Conservation (phyloP, 768 basidiomycete species). For the Strobilomyces dryophilus region DNA sequence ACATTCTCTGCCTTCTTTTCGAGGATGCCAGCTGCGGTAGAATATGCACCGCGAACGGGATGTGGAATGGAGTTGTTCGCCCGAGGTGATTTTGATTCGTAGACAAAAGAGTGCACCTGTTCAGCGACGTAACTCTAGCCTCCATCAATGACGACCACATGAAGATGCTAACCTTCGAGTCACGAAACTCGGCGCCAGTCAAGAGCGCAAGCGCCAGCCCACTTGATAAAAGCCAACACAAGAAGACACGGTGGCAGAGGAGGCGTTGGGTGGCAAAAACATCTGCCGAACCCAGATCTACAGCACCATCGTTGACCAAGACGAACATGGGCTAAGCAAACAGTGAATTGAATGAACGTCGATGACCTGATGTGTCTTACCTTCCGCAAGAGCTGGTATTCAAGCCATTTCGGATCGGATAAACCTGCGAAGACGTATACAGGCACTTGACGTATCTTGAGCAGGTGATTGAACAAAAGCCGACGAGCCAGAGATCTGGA, state of each 20-base stretch:
- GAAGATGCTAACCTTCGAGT: conserved; percentile 49
- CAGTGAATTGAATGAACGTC: conserved; percentile 7
- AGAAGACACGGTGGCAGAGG: conserved; percentile 46
- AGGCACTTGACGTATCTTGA: conserved; percentile 33
- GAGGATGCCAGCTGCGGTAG: conserved; percentile 12
- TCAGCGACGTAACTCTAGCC: background rate
- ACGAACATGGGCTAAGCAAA: conserved; percentile 62
- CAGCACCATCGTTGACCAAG: conserved; percentile 52
- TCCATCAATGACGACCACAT: background rate
- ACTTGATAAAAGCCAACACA: conserved; percentile 45
- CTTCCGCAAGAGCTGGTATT: conserved; percentile 40
- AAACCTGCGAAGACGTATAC: conserved; percentile 46
- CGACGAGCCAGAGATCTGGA: conserved; percentile 51
- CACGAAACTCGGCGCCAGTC: conserved; percentile 52
- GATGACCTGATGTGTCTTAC: conserved; percentile 21
- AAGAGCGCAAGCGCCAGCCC: conserved; percentile 51
- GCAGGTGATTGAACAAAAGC: conserved; percentile 49
- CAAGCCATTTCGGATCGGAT: conserved; percentile 46
- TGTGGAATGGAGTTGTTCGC: conserved; percentile 11
- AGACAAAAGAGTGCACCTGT: conserved; percentile 61
- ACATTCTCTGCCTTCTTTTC: background rate
- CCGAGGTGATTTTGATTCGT: conserved; percentile 34
- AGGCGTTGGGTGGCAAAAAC: conserved; percentile 25
- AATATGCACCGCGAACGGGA: conserved; percentile 5
- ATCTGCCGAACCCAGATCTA: conserved; percentile 8